Conservation (phyloP, 495 filamentous ascomycete species). For the Choiromyces venosus region DNA sequence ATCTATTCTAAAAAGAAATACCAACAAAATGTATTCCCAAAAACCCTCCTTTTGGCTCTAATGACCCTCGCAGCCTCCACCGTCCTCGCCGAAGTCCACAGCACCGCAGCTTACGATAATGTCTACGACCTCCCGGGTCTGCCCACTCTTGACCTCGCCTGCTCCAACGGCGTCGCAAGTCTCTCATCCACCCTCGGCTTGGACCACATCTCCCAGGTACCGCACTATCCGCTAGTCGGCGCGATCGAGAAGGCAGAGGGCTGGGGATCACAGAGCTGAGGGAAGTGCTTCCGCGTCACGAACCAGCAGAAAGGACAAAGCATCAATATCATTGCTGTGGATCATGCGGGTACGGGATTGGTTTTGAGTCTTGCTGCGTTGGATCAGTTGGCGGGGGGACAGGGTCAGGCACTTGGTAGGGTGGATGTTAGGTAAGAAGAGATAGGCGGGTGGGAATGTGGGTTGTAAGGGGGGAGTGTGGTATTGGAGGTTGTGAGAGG, state of each 20-base stretch:
- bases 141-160: constrained; percentile 49
- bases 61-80: constrained; percentile 41
- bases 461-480: background rate
- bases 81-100: constrained; percentile 19
- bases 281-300: constrained; percentile 61
- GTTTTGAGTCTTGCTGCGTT: constrained; percentile 53
- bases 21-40: background rate
- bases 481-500: background rate
- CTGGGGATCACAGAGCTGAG: constrained; percentile 58
- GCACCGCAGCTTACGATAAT: constrained; percentile 52
- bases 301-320: constrained; percentile 53
- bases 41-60: constrained; percentile 11
- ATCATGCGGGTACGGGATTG: constrained; percentile 56
- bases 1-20: background rate
- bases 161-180: constrained; percentile 57
- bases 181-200: constrained; percentile 50
- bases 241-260: constrained; percentile 55
- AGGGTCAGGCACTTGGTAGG: constrained; percentile 54
- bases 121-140: constrained; percentile 52
- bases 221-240: constrained; percentile 56
- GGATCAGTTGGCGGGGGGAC: constrained; percentile 58
- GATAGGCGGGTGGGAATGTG: background rate
- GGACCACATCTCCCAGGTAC: constrained; percentile 41
- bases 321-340: constrained; percentile 64
- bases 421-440: constrained; percentile 49